Evolutionary conservation across 495 filamentous ascomycete species (phyloP).

Genomic region (Talaromyces trachyspermus): DNA sequence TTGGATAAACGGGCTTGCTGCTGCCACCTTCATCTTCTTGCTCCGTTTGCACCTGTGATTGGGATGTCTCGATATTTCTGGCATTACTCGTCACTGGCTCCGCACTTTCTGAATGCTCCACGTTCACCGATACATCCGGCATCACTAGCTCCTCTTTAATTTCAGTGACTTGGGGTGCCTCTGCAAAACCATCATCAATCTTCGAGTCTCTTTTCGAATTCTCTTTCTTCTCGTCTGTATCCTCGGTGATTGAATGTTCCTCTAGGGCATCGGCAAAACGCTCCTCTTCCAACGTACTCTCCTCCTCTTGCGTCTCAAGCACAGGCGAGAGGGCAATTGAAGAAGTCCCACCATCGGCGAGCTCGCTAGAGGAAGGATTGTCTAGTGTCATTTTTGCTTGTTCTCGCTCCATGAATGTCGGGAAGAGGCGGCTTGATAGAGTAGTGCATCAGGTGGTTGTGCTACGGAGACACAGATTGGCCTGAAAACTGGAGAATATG

Average conservation of each 20-base stretch:
- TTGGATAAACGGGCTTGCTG: neutral
- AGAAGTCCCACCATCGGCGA: neutral
- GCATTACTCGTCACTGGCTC: neutral
- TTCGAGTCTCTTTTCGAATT: constrained; percentile 7
- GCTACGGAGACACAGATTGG: neutral
- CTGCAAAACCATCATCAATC: constrained; percentile 7
- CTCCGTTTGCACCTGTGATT: neutral
- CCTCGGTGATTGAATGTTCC: neutral
- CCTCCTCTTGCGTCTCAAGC: constrained; percentile 6
- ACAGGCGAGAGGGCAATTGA: constrained; percentile 6
- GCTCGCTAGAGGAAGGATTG: neutral
- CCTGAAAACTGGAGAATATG: neutral
- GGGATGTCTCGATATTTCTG: neutral
- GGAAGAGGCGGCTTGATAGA: neutral
- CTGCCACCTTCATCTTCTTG: neutral
- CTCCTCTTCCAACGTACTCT: constrained; percentile 5
- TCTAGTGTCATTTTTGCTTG: neutral
- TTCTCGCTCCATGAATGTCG: neutral
- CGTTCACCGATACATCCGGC: neutral
- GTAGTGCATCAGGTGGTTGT: constrained; percentile 4
- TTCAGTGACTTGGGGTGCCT: neutral
- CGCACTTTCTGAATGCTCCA: neutral
- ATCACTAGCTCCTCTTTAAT: constrained; percentile 1
- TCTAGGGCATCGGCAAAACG: constrained; percentile 7
- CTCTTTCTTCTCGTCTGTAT: constrained; percentile 1